These are phyloP conservation scores for Begonia masoniana DNA, from an alignment of 306 rosid genomes.

Conservation along the genomic window DNA sequence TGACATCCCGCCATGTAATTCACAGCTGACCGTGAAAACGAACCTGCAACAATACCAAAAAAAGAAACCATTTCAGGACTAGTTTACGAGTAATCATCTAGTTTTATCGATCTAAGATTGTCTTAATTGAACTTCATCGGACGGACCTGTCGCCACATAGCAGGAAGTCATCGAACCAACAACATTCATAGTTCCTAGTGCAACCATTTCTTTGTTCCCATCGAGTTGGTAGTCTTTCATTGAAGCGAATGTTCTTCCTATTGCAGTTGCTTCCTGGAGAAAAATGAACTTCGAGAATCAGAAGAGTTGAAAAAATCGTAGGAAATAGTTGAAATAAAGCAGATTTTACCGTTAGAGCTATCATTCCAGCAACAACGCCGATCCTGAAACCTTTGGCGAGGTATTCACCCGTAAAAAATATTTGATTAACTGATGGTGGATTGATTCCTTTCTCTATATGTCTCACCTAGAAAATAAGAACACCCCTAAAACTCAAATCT, in stretches of 20 bases:
- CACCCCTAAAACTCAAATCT: neutral
- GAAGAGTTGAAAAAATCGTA: neutral
- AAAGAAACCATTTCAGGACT: conserved; percentile 1
- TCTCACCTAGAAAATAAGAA: conserved; percentile 39
- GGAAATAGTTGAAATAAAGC: too few species aligned
- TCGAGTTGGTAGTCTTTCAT: conserved; percentile 92
- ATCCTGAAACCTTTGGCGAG: conserved; percentile 65
- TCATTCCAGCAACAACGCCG: conserved; percentile 81
- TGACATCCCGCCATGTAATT: conserved; percentile 91
- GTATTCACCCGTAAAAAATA: conserved; percentile 56
- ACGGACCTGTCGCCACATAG: conserved; percentile 79
- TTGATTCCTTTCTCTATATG: conserved; percentile 79
- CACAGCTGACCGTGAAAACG: conserved; percentile 92
- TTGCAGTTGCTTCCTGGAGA: conserved; percentile 77
- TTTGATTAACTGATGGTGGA: conserved; percentile 57
- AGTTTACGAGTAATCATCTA: conserved; percentile 3
- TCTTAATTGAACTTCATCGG: too few species aligned
- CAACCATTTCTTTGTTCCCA: conserved; percentile 98
- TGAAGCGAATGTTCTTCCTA: conserved; percentile 95
- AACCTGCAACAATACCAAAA: conserved; percentile 39
- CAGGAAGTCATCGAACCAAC: conserved; percentile 93
- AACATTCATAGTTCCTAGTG: conserved; percentile 84
- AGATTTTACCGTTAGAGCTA: conserved; percentile 67
- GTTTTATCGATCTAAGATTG: neutral
- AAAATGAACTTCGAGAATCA: neutral